Evolutionary conservation across 495 filamentous ascomycete species (phyloP), one percentile per base, ranked within the genome.

Genomic region (Penicillium malachiteum): DNA sequence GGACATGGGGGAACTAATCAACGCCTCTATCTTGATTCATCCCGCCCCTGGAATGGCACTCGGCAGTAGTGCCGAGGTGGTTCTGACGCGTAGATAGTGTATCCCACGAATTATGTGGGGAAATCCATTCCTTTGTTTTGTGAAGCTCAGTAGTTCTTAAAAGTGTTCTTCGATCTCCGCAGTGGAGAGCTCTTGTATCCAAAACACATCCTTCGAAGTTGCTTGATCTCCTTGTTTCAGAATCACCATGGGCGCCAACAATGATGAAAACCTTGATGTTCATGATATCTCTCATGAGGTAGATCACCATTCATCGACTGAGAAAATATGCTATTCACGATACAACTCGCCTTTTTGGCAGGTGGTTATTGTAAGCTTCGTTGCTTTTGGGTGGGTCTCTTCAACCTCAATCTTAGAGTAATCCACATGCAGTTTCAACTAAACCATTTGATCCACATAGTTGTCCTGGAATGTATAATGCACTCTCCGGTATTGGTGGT

Each of bases 301-400:
- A 26, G 21, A 26, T 26, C 21, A 26, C 4, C 2, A 26, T 26
- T 26, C 21, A 26, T 26, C 16, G 39, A 42, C 39, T 5, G n/a
- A 42, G 39, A 52, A 44, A 11, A 52, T 52, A 14, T 44, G 38
- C n/a, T 52, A 35, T 18, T 13, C 39, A 12, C 50, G 50, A 12
- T 52, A 52, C 31, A 52, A 52, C n/a, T 34, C 50, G 7, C 50
- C 50, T 10, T 52, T 52, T 14, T 52, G 50, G 50, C 50, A 52
- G 50, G 35, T 52, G 21, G 40, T 52, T 9, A 52, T 52, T 8
- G 50, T 52, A 26, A 52, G 50, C 39, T 43, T 52, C 12, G 50
- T 52, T 4, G 50, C 50, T 17, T 52, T 52, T 34, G 50, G 50
- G 50, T 52, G n/a, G 21, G 21, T 26, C 21, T 26, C 21, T 26